Percentiles rank a stretch among this genome's conserved stretches.
Conservation (phyloP, 352 stramenopile species). For the Globisporangium paroecandrum region DNA sequence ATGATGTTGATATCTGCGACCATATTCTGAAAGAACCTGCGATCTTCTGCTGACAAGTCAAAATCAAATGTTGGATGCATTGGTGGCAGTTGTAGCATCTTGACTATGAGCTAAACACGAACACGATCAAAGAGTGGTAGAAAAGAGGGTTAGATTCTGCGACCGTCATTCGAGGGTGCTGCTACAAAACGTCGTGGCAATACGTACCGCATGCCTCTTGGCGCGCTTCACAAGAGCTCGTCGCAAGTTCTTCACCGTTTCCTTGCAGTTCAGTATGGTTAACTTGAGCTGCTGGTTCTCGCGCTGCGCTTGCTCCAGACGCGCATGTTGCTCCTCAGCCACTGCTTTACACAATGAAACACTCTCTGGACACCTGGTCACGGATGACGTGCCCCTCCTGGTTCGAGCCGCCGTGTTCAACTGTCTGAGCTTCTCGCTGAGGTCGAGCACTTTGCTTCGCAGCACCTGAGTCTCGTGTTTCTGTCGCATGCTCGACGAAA, state of each 20-base stretch:
- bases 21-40: neutral
- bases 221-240: neutral
- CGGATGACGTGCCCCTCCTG: neutral
- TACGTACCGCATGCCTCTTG: neutral
- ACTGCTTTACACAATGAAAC: neutral
- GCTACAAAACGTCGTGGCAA: neutral
- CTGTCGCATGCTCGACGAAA: neutral
- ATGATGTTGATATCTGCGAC: neutral
- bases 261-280: neutral
- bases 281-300: conserved; percentile 1
- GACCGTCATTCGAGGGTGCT: neutral
- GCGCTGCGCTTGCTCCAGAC: neutral
- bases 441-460: neutral
- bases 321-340: neutral
- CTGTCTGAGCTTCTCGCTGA: neutral
- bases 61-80: neutral
- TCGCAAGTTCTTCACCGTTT: neutral
- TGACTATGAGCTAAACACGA: neutral
- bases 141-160: neutral
- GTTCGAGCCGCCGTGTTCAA: neutral
- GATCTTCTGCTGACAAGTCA: neutral
- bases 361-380: neutral
- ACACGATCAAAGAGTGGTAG: neutral
- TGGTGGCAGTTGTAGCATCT: neutral
- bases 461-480: neutral